Conservation (phyloP, 345 rosid species). For the Anacardium occidentale region DNA sequence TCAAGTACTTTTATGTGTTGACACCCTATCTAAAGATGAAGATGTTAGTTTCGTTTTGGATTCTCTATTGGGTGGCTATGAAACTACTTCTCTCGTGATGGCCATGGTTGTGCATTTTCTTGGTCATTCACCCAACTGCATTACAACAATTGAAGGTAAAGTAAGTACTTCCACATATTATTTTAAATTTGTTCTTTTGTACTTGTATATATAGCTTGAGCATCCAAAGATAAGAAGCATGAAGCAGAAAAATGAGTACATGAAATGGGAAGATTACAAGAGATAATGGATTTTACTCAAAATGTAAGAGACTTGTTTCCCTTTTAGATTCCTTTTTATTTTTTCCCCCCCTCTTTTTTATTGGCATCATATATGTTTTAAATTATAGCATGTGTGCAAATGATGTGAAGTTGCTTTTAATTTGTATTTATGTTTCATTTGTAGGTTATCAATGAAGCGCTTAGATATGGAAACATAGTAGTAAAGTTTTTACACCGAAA, state of each 20-base stretch:
- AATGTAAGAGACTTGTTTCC: constrained; percentile 26
- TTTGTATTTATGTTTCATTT: not conserved
- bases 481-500: constrained; percentile 64
- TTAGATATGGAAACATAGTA: constrained; percentile 50
- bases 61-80: constrained; percentile 60
- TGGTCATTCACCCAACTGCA: constrained; percentile 34
- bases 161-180: no score
- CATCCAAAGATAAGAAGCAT: constrained; percentile 39
- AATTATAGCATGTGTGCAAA: no score
- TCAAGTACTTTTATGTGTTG: constrained; percentile 41
- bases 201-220: constrained; percentile 33
- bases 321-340: no score
- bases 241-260: constrained; percentile 39
- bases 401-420: no score
- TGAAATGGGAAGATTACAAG: constrained; percentile 55
- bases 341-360: no score
- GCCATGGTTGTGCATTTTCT: constrained; percentile 48
- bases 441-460: constrained; percentile 58
- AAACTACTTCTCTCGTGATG: constrained; percentile 54
- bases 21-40: constrained; percentile 56
- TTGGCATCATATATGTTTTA: no score
- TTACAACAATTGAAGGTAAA: constrained; percentile 45
- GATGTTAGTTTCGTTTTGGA: constrained; percentile 55
- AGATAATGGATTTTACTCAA: constrained; percentile 53
- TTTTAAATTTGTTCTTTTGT: not conserved